Base-by-base conservation (phyloP, 164 flowering plant genomes). In the Cinnamomum chago region DNA sequence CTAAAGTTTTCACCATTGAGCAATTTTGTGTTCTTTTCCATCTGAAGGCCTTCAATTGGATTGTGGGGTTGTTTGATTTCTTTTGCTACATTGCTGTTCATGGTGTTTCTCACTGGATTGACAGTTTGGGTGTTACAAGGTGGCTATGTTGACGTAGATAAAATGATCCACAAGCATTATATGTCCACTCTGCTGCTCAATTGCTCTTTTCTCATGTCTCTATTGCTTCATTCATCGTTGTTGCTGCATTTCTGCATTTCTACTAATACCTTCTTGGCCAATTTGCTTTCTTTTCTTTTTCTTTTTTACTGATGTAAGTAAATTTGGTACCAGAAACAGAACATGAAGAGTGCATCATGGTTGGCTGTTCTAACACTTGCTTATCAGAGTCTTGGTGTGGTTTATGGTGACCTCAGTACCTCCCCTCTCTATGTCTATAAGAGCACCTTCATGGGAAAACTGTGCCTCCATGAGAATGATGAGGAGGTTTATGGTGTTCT, bases 391-490 rank as follows among this genome's bases (percentile, higher is more conserved):
- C 92, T 91, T 72, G 97, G 94, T 70, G 90, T 91, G 62, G 88
- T 91, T 62, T 91, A 88, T 82, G 92, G 92, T 20, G 94, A 90
- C 72, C 86, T 91, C 23, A 90, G 94, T 73, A 91, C 89, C 50
- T 90, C 97, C 23, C 97, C 97, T 72, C 88, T 91, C 60, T 91
- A 90, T 83, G 97, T 90, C 17, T 91, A 86, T 83, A 86, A 86
- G 81, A 88, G 86, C 76, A 83, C 94, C 52, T 90, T 90, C 83
- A 85, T 94, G 17, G 90, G 88, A 73, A 86, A 84, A 71, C 75
- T 86, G 72, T 80, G 88, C 75, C 89, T 85, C 67, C 86, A 82
- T 66, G 90, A 88, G 79, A 76, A 85, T 71, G 90, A 90, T 73
- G 93, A 88, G 64, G 92, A 86, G 78, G 80, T 91, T 55, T 86